A percentile compares a stretch with the other conserved stretches of the same genome.
Evolutionary conservation across 1,284 basidiomycete species (phyloP).

Genomic region (Pyrrhoderma noxium): DNA sequence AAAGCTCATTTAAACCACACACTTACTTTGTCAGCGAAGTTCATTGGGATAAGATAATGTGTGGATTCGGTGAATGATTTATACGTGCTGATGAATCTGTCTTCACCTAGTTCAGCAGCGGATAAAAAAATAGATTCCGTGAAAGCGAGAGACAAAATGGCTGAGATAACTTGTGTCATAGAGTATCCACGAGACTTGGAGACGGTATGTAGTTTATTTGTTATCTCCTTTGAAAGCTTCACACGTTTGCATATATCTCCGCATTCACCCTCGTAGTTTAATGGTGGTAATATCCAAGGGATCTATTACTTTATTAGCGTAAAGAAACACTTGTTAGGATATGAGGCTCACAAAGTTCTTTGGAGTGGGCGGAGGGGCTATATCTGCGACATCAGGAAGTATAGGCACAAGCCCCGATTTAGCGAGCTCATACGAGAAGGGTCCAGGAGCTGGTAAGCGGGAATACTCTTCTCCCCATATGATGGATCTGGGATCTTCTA

Average conservation of each 20-base stretch:
- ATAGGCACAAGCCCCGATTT: neutral
- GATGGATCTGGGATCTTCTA: neutral
- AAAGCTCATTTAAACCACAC: neutral
- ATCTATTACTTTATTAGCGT: neutral
- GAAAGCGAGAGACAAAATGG: neutral
- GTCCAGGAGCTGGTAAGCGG: neutral
- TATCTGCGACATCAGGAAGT: neutral
- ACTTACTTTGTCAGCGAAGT: neutral
- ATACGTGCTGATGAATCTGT: neutral
- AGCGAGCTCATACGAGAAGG: neutral
- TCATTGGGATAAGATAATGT: neutral
- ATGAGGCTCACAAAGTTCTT: neutral
- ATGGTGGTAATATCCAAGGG: neutral
- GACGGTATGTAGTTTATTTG: slow-evolving; percentile 1
- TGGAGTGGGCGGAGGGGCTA: neutral
- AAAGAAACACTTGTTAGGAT: neutral
- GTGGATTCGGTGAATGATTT: neutral
- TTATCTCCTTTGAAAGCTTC: slow-evolving; percentile 1
- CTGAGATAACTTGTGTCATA: neutral
- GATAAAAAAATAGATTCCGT: neutral
- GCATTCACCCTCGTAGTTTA: neutral
- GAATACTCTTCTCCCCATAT: neutral
- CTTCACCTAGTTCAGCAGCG: neutral
- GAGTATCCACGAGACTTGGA: slow-evolving; percentile 3
- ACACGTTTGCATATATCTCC: neutral